Evolutionary conservation across 140 eudicot species (phyloP).

Genomic region (Cichorium intybus): DNA sequence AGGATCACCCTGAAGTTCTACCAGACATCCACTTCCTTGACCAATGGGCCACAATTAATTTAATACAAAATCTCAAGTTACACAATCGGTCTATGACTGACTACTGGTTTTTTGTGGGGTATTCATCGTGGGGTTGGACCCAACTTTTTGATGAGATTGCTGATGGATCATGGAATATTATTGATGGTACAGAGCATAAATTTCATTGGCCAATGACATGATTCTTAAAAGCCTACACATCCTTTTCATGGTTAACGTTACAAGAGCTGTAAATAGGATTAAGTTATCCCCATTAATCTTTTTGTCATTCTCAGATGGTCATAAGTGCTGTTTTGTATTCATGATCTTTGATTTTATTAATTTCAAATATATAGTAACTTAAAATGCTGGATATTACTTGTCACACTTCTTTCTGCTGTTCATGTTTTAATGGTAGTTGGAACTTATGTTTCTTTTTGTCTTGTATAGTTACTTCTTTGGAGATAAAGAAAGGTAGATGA

Average conservation of each 20-base stretch:
- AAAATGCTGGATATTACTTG: conserved; percentile 6
- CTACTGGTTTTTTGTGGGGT: conserved; percentile 83
- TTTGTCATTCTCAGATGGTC: conserved; percentile 18
- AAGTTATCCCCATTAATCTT: conserved; percentile 16
- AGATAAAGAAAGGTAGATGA: background rate
- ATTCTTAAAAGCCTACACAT: conserved; percentile 18
- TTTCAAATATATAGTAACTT: conserved; percentile 9
- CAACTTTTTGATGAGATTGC: conserved; percentile 72
- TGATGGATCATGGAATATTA: conserved; percentile 72
- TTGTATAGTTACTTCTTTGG: conserved; percentile 7
- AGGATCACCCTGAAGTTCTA: conserved; percentile 36
- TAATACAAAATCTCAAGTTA: conserved; percentile 49
- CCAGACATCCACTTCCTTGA: conserved; percentile 69
- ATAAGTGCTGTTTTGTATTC: conserved; percentile 20
- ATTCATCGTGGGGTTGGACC: conserved; percentile 75
- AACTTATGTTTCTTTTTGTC: background rate
- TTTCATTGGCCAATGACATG: conserved; percentile 62
- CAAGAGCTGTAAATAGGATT: conserved; percentile 29
- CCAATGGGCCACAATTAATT: conserved; percentile 44
- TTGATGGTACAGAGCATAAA: conserved; percentile 32
- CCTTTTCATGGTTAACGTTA: conserved; percentile 15
- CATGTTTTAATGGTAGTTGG: conserved; percentile 6
- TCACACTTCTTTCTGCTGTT: background rate
- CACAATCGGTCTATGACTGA: conserved; percentile 49
- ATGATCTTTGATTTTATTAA: conserved; percentile 3